Conservation (phyloP, 345 rosid genomes). For the Populus alba region DNA sequence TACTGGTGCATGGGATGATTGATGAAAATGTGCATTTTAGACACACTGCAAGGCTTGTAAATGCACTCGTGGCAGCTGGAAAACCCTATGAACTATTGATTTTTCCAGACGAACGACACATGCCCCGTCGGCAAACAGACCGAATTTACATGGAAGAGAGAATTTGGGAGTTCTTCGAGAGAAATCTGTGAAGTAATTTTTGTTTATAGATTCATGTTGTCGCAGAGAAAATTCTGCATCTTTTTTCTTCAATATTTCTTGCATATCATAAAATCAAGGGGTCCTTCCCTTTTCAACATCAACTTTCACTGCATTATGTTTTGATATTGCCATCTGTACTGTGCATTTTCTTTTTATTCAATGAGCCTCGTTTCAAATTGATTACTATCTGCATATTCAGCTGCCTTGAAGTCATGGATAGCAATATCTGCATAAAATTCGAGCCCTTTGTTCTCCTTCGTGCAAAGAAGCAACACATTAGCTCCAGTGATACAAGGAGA, state of each 20-base stretch:
- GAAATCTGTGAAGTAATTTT: constrained; percentile 48
- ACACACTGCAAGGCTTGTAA: constrained; percentile 85
- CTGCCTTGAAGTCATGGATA: neutral
- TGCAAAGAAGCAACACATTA: too few relatives aligned
- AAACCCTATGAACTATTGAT: constrained; percentile 73
- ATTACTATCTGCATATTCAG: neutral
- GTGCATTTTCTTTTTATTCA: neutral
- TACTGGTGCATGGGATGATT: constrained; percentile 89
- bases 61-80: constrained; percentile 66
- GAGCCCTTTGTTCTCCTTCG: neutral
- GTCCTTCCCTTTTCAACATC: neutral
- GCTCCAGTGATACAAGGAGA: too few relatives aligned
- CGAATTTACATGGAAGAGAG: constrained; percentile 88
- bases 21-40: constrained; percentile 96
- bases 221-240: neutral
- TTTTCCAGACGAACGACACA: constrained; percentile 88
- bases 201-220: neutral
- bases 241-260: neutral
- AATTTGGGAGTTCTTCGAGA: constrained; percentile 84
- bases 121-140: constrained; percentile 64
- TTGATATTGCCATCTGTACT: neutral
- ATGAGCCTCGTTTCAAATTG: neutral
- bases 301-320: neutral
- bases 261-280: neutral
- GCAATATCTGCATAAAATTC: neutral